phyloP scores from a whole-genome alignment of 202 grass and related monocot species.

The Digitaria exilis region DNA sequence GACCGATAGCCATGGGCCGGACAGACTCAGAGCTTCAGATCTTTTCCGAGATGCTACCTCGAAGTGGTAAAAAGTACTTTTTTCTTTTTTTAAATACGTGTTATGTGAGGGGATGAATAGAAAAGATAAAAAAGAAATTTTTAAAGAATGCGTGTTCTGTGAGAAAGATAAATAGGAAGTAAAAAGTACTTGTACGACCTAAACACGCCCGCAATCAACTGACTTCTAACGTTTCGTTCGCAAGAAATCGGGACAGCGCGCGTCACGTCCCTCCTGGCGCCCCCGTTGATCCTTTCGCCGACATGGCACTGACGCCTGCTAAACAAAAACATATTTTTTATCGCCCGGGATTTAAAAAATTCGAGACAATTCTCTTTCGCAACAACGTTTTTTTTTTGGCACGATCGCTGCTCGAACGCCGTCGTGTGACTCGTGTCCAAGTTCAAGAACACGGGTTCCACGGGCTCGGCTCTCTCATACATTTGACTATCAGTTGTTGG shows the following conservation, averaged over 20 bases:
- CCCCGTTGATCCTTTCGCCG: neutral
- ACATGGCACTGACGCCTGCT: neutral
- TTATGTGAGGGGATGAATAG: no score
- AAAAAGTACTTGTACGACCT: no score
- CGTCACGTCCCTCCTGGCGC: neutral
- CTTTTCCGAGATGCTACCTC: neutral
- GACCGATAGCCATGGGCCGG: neutral
- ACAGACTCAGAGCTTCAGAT: neutral
- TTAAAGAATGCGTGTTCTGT: no score
- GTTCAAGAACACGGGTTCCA: neutral
- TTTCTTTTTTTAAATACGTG: no score
- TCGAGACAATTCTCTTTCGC: neutral
- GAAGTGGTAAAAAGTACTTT: no score
- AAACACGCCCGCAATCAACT: neutral
- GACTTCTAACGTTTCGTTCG: neutral
- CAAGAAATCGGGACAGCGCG: neutral
- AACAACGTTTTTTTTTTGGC: no score
- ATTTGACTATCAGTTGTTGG: neutral
- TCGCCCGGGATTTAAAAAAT: no score
- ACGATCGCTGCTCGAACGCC: no score
- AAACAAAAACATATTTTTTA: neutral
- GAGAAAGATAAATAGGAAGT: no score
- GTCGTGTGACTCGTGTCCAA: no score
- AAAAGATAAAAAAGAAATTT: no score
- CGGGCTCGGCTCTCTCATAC: neutral